Percentiles rank a stretch among this genome's conserved stretches.
phyloP scores from a whole-genome alignment of 495 filamentous ascomycete genomes.

The Aspergillus bridgeri region DNA sequence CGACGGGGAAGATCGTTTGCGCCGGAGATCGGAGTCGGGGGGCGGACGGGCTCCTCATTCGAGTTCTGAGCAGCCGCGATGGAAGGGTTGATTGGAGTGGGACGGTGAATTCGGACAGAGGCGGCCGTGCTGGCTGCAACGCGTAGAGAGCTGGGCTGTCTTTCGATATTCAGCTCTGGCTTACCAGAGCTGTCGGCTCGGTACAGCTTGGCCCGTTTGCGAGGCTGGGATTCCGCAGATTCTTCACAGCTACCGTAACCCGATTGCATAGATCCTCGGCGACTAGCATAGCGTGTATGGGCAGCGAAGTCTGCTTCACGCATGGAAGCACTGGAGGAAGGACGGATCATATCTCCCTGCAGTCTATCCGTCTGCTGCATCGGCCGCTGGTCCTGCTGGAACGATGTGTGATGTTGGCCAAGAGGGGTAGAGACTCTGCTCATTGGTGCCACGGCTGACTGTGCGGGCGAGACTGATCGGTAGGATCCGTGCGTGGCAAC shows the following conservation, averaged over 20 bases:
- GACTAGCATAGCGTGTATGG: constrained; percentile 26
- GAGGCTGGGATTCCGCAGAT: constrained; percentile 54
- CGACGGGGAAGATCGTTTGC: constrained; percentile 32
- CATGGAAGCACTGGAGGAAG: constrained; percentile 48
- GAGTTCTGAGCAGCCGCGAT: constrained; percentile 46
- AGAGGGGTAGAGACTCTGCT: constrained; percentile 40
- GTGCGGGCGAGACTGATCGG: constrained; percentile 35
- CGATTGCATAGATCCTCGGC: constrained; percentile 45
- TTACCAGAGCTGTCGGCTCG: constrained; percentile 65
- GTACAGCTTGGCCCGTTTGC: constrained; percentile 70
- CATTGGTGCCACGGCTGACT: constrained; percentile 29
- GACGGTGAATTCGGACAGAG: constrained; percentile 81
- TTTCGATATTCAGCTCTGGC: constrained; percentile 61
- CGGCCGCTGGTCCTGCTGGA: constrained; percentile 24
- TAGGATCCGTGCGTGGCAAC: constrained; percentile 28
- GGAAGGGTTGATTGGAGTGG: constrained; percentile 59
- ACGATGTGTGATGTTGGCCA: constrained; percentile 14
- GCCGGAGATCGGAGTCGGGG: constrained; percentile 74
- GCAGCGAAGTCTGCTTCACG: constrained; percentile 33
- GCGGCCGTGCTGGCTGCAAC: constrained; percentile 84
- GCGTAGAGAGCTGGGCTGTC: constrained; percentile 72
- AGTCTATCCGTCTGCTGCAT: constrained; percentile 16
- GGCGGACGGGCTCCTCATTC: constrained; percentile 73
- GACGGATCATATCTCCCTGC: constrained; percentile 39
- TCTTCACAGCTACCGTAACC: constrained; percentile 71